Evolutionary conservation across 768 basidiomycete species (phyloP), one percentile per base, ranked within the genome.

Genomic region (Amanita thiersii): DNA sequence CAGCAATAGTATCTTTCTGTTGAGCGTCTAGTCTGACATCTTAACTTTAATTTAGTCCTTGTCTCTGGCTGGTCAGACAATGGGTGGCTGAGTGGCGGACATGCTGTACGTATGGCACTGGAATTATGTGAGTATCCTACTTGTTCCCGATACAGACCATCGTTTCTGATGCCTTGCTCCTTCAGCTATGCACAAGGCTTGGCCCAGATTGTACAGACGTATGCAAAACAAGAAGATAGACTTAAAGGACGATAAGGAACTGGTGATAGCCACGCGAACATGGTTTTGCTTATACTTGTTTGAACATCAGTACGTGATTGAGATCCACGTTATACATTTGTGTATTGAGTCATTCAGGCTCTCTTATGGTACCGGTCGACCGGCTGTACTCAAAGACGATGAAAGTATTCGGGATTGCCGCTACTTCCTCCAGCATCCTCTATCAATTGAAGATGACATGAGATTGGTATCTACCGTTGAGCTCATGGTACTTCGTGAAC

Each of bases 91-190:
- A 90, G 85, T 50, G 87, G 89, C 7, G 91, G 88, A 7, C 93
- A 96, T 62, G 93, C 93, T n/a, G 90, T 96, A 6, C 76, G 92
- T 38, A 92, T 97, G 88, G 92, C 89, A 29, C 80, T 96, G 71
- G 93, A 97, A 56, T 68, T 93, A 39, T 90, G 88, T 87, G 55
- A 57, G 79, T 60, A n/a, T n/a, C n/a, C n/a, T n/a, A n/a, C n/a
- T n/a, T n/a, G n/a, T n/a, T n/a, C n/a, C n/a, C n/a, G n/a, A n/a
- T n/a, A n/a, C n/a, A 40, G 31, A 20, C 12, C 21, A 18, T 34
- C 12, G 35, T 42, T 38, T 21, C 28, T 26, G 20, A 30, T 19
- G 28, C 29, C 35, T 34, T 40, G 28, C 30, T 30, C 28, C 29
- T 45, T 26, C 52, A 89, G 86, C 86, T 15, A 77, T 94, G 72